Base-by-base conservation (phyloP, 2,329 filamentous ascomycete genomes). In the Dothiorella sarmentorum region DNA sequence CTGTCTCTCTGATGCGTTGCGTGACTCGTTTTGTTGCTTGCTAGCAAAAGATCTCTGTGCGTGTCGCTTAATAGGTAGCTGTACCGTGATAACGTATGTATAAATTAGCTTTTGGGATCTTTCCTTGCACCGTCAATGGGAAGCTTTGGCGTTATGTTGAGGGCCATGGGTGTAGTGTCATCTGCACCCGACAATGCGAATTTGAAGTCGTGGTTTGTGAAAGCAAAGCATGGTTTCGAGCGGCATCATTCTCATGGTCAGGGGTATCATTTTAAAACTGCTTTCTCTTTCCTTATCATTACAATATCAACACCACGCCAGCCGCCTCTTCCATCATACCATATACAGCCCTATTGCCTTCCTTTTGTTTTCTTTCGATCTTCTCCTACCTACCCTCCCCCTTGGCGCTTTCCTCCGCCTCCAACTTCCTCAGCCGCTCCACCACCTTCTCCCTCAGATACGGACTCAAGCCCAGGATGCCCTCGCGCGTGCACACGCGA, bases 401-500 rank as follows among this genome's bases (percentile, higher is more conserved):
- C 13, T 51, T 51, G 18, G n/a, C 33, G 33, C 17, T 40, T 24
- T 53, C 57, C 33, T 64, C 57, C 17, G 40, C 37, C 42, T 71
- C 69, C 7, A 71, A 61, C 56, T 66, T 61, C 37, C 45, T 52
- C 43, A 83, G 67, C 44, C 73, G 74, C 63, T 81, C 71, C 7
- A 81, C 72, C 29, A 83, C 65, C 66, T 77, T 81, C 61, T 76
- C 74, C 57, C 78, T 72, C 27, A 83, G 65, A 57, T 79, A 82
- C 26, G 73, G 75, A 51, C 73, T 81, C 62, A 79, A 66, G 9
- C 73, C 79, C 58, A 78, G 66, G 70, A 86, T 80, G 57, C 84
- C 84, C 66, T 86, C 82, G 26, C 80, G 75, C 22, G 84, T 87
- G 15, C 84, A 72, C 40, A 84, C 71, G 52, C 84, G 73, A 74